Conservation (phyloP, 305 asterid genomes). For the Rubia peregrina region DNA sequence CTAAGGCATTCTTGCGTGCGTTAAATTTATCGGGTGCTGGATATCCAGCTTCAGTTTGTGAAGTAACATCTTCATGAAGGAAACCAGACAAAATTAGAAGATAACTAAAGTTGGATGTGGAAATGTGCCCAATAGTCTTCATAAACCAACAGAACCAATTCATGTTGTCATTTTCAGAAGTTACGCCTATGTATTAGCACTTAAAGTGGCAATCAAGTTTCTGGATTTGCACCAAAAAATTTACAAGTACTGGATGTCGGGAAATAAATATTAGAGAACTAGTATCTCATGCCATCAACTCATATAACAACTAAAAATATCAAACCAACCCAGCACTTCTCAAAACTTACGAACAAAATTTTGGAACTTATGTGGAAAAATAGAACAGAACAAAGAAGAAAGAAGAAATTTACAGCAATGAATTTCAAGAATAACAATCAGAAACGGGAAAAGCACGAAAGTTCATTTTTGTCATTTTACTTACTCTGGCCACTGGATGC, state of each 20-base stretch:
- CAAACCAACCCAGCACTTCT: background rate
- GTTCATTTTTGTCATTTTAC: no score
- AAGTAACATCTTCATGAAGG: constrained; percentile 28
- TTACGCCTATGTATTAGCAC: background rate
- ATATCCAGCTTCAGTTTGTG: constrained; percentile 17
- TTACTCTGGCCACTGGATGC: no score
- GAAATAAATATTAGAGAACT: background rate
- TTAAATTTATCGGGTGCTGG: constrained; percentile 18
- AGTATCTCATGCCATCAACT: background rate
- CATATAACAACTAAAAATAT: background rate
- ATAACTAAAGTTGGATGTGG: background rate
- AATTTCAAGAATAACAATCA: no score
- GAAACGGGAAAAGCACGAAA: no score
- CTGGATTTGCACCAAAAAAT: background rate
- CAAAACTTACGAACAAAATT: background rate
- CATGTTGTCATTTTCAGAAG: background rate
- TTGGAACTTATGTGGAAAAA: background rate
- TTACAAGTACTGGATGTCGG: background rate
- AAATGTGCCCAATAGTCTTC: background rate
- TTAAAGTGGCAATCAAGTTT: background rate
- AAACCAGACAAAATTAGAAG: constrained; percentile 7
- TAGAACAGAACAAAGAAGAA: background rate
- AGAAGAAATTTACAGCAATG: no score
- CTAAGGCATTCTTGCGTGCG: constrained; percentile 19
- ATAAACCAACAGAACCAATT: background rate